phyloP scores from a whole-genome alignment of 805 yeast species.

The Candida succiphila region DNA sequence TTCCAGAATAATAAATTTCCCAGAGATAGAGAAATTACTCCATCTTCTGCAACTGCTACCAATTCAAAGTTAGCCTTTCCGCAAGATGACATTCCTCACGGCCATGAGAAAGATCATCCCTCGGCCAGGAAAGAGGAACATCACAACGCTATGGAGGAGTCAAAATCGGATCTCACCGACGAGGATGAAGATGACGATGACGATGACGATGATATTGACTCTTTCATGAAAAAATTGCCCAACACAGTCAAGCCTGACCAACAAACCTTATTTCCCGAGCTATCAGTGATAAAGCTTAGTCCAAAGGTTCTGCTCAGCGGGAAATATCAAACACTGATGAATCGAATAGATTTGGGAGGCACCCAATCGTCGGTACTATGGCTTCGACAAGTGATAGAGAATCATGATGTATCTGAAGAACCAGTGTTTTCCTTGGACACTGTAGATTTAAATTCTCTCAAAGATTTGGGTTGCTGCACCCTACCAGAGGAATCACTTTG shows the following conservation, averaged over 20 bases:
- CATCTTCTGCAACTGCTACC: no score
- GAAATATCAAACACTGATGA: not conserved
- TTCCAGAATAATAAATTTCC: no score
- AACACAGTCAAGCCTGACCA: not conserved
- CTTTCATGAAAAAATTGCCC: not conserved
- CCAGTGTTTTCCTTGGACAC: not conserved
- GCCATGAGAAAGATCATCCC: not conserved
- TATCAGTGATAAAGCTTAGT: not conserved
- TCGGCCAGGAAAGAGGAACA: not conserved
- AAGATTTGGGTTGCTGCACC: conserved; percentile 59
- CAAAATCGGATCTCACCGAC: not conserved
- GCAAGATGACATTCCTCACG: no score
- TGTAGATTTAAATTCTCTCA: conserved; percentile 52
- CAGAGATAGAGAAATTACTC: no score
- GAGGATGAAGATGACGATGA: not conserved
- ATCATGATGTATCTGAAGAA: not conserved
- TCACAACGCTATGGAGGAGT: not conserved
- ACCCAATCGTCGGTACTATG: not conserved
- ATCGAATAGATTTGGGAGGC: not conserved
- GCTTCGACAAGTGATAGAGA: not conserved
- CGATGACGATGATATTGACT: not conserved
- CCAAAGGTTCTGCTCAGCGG: not conserved
- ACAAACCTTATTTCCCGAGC: not conserved
- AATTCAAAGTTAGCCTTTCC: no score
- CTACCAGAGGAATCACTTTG: conserved; percentile 58